Evolutionary conservation across 345 rosid species (phyloP).

Genomic region (Alliaria petiolata): DNA sequence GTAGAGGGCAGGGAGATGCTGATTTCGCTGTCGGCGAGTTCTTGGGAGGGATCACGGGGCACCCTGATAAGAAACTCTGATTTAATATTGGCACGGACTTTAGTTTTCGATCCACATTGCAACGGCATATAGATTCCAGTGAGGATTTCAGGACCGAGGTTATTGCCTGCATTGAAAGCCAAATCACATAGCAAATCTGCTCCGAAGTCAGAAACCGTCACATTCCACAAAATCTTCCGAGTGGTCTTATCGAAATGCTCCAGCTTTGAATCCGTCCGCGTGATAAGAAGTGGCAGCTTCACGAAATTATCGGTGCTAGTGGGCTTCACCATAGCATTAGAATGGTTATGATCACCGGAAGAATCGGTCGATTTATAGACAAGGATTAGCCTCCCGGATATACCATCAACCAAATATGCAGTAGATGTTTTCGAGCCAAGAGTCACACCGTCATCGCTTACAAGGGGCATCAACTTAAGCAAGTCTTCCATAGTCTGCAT

Average conservation of each 20-base stretch:
- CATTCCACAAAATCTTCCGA: conserved; percentile 53
- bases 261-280: conserved; percentile 75
- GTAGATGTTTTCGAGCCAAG: conserved; percentile 72
- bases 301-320: conserved; percentile 22
- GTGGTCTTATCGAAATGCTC: conserved; percentile 60
- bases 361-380: conserved; percentile 46
- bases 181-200: conserved; percentile 61
- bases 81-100: conserved; percentile 40
- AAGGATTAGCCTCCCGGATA: conserved; percentile 58
- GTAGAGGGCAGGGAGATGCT: conserved; percentile 29
- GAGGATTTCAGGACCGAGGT: conserved; percentile 43
- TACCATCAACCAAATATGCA: conserved; percentile 67
- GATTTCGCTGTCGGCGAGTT: too few species aligned
- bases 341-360: conserved; percentile 29
- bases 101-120: conserved; percentile 63
- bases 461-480: conserved; percentile 49
- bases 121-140: conserved; percentile 50
- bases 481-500: conserved; percentile 60
- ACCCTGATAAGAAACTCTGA: conserved; percentile 20
- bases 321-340: conserved; percentile 39
- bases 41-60: not conserved
- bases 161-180: conserved; percentile 30
- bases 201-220: conserved; percentile 60
- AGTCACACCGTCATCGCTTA: conserved; percentile 67
- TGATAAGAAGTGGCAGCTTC: conserved; percentile 50